A percentile compares a stretch with the other conserved stretches of the same genome.
These are phyloP conservation scores for Septoria linicola DNA, from an alignment of 2,329 filamentous ascomycete genomes.

Conservation along the genomic window DNA sequence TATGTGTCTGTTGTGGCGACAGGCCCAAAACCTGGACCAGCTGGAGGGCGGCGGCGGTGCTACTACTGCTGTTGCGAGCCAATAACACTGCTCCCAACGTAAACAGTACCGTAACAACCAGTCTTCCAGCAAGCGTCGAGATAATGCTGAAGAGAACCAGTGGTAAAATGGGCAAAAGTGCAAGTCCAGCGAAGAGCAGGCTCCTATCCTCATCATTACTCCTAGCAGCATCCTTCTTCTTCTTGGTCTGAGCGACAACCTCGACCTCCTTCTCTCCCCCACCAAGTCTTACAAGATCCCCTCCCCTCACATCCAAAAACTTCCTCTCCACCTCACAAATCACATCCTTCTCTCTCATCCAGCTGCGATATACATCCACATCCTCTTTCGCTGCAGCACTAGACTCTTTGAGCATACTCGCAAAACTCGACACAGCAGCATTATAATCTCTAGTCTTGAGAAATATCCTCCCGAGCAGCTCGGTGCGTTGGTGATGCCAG, in stretches of 20 bases:
- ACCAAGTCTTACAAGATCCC: slow-evolving; percentile 56
- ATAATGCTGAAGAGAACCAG: slow-evolving; percentile 46
- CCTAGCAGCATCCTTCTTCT: too few relatives aligned
- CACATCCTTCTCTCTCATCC: slow-evolving; percentile 55
- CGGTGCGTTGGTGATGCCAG: slow-evolving; percentile 60
- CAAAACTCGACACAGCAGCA: slow-evolving; percentile 60
- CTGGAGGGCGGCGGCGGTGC: slow-evolving; percentile 28
- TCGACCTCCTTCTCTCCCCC: too few relatives aligned
- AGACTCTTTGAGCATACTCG: slow-evolving; percentile 52
- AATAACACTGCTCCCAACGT: slow-evolving; percentile 39
- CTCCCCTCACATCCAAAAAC: slow-evolving; percentile 54
- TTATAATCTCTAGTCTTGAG: slow-evolving; percentile 68
- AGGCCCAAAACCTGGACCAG: slow-evolving; percentile 40
- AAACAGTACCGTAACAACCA: slow-evolving; percentile 43
- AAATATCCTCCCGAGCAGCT: slow-evolving; percentile 62
- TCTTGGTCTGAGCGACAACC: too few relatives aligned
- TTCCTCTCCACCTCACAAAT: slow-evolving; percentile 60
- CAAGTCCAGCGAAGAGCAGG: slow-evolving; percentile 30
- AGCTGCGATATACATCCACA: slow-evolving; percentile 54
- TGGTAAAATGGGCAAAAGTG: slow-evolving; percentile 42
- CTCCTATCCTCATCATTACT: too few relatives aligned
- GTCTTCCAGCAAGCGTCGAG: slow-evolving; percentile 42
- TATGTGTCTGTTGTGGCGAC: slow-evolving; percentile 42
- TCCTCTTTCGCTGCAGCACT: slow-evolving; percentile 53
- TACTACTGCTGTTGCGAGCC: slow-evolving; percentile 4